phyloP scores from a whole-genome alignment of 352 stramenopile genomes.

The Globisporangium paddicum region DNA sequence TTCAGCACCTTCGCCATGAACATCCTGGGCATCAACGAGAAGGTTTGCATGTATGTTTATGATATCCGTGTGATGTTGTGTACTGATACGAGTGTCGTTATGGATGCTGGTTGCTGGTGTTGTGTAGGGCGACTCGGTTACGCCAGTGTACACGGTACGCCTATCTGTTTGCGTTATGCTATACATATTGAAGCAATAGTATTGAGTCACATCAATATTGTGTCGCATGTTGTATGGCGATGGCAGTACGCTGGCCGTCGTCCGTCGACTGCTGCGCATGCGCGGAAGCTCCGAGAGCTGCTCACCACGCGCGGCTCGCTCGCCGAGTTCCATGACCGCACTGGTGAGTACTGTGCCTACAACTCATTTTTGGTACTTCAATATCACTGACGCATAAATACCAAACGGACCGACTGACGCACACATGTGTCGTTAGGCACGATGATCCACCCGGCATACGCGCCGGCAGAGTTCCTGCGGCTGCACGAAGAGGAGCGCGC shows the following conservation, averaged over 20 bases:
- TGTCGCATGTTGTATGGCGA: constrained; percentile 14
- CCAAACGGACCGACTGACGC: neutral
- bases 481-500: constrained; percentile 61
- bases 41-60: constrained; percentile 15
- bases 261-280: constrained; percentile 38
- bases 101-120: neutral
- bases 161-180: neutral
- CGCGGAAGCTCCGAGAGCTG: constrained; percentile 42
- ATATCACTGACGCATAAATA: neutral
- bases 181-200: neutral
- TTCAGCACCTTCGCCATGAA: constrained; percentile 96
- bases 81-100: no score
- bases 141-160: constrained; percentile 71
- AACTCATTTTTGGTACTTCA: neutral
- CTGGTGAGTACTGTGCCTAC: constrained; percentile 22
- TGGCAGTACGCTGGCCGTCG: constrained; percentile 58
- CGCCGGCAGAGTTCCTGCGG: constrained; percentile 80
- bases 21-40: constrained; percentile 78
- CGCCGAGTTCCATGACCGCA: constrained; percentile 64
- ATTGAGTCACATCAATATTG: neutral
- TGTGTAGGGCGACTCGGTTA: constrained; percentile 48
- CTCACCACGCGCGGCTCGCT: constrained; percentile 32
- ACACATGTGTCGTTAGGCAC: constrained; percentile 24
- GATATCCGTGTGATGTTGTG: neutral
- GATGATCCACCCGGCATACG: constrained; percentile 88